These are phyloP conservation scores for Platanthera guangdongensis DNA, from an alignment of 106 monocot species.

Conservation along the genomic window DNA sequence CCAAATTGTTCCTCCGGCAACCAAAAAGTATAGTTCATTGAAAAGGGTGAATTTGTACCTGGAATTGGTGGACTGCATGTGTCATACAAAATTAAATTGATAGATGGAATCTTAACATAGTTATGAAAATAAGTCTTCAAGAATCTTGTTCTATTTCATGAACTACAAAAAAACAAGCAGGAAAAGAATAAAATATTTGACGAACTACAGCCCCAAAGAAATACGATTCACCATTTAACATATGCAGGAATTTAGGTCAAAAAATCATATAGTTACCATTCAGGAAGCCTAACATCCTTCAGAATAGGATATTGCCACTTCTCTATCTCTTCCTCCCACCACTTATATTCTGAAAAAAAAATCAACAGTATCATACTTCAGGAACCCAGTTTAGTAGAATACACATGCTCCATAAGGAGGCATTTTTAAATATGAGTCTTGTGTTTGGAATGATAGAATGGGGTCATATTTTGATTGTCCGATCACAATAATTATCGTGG, in stretches of 20 bases:
- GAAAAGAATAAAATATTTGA: neutral
- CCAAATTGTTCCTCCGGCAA: slow-evolving; percentile 98
- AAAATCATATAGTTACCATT: slow-evolving; percentile 55
- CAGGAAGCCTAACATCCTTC: slow-evolving; percentile 75
- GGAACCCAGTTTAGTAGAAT: neutral
- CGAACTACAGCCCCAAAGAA: neutral
- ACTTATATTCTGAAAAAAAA: slow-evolving; percentile 60
- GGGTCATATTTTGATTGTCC: no score
- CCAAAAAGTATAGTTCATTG: slow-evolving; percentile 97
- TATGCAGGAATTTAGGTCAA: neutral
- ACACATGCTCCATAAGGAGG: neutral
- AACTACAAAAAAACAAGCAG: neutral
- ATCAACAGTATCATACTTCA: neutral
- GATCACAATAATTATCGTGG: no score
- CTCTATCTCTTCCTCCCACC: slow-evolving; percentile 99
- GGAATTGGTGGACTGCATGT: slow-evolving; percentile 12
- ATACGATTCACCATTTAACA: neutral
- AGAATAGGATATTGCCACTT: slow-evolving; percentile 97
- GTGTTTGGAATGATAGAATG: no score
- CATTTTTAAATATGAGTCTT: no score
- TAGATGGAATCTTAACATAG: neutral
- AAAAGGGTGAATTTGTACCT: slow-evolving; percentile 99
- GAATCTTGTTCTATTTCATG: neutral
- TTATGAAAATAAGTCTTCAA: neutral
- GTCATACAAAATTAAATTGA: slow-evolving; percentile 2